A percentile compares a stretch with the other conserved stretches of the same genome.
Conservation (phyloP, 2,329 filamentous ascomycete genomes). For the Fusarium tjaetaba region DNA sequence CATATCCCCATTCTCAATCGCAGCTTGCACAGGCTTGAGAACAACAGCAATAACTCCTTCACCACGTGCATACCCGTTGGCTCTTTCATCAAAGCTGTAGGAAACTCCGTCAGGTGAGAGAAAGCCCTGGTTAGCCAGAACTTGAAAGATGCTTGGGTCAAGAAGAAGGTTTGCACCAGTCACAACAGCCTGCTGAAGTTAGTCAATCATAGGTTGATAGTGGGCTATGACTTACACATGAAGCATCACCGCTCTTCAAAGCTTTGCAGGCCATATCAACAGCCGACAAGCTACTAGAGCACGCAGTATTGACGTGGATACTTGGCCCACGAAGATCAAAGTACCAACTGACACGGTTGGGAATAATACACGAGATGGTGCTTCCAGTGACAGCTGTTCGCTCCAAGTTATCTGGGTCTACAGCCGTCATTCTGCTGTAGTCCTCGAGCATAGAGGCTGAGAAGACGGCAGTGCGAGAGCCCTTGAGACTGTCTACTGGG, state of each 20-base stretch:
- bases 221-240: neutral
- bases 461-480: conserved; percentile 49
- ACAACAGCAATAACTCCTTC: conserved; percentile 51
- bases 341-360: conserved; percentile 55
- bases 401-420: conserved; percentile 49
- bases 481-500: conserved; percentile 41
- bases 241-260: conserved; percentile 56
- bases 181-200: conserved; percentile 19
- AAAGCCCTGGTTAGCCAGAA: conserved; percentile 55
- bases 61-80: conserved; percentile 47
- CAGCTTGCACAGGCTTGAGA: conserved; percentile 60
- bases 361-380: conserved; percentile 39
- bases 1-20: conserved; percentile 54
- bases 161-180: conserved; percentile 35
- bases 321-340: conserved; percentile 40
- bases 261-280: conserved; percentile 42
- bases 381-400: conserved; percentile 44
- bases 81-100: conserved; percentile 47
- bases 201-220: too few relatives aligned
- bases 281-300: conserved; percentile 28
- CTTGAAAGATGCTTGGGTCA: conserved; percentile 21
- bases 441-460: conserved; percentile 52
- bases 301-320: conserved; percentile 31
- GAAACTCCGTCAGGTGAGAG: conserved; percentile 47
- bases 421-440: conserved; percentile 45